Conservation (phyloP, 768 basidiomycete species). For the Tulasnella sp. region DNA sequence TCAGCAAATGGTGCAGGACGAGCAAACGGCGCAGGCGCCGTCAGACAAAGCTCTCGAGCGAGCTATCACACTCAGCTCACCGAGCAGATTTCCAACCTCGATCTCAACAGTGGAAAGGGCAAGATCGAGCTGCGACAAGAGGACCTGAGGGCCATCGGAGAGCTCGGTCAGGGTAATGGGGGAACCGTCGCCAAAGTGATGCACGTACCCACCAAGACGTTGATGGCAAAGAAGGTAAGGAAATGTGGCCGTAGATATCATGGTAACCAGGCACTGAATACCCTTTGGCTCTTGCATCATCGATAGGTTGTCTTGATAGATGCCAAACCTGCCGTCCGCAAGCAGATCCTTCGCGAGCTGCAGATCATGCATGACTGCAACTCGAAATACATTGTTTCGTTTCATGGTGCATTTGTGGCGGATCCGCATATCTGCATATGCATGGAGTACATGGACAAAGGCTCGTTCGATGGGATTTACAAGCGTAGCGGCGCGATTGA, state of each 20-base stretch:
- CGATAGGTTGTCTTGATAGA: slow-evolving; percentile 87
- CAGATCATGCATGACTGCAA: slow-evolving; percentile 99
- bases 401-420: slow-evolving; percentile 91
- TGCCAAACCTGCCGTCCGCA: slow-evolving; percentile 90
- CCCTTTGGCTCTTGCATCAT: not conserved
- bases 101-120: slow-evolving; percentile 69
- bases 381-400: slow-evolving; percentile 89
- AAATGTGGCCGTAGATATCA: not conserved
- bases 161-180: slow-evolving; percentile 93
- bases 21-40: slow-evolving; percentile 23
- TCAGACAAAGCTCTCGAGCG: slow-evolving; percentile 49
- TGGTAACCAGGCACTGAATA: not conserved
- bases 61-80: slow-evolving; percentile 74
- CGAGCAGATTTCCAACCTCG: slow-evolving; percentile 76
- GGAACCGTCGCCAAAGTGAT: slow-evolving; percentile 96
- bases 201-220: slow-evolving; percentile 79
- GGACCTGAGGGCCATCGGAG: slow-evolving; percentile 82
- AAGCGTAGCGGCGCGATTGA: slow-evolving; percentile 91
- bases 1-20: slow-evolving; percentile 7
- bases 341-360: slow-evolving; percentile 94
- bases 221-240: slow-evolving; percentile 97
- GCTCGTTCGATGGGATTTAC: slow-evolving; percentile 90
- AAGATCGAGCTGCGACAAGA: slow-evolving; percentile 77
- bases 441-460: slow-evolving; percentile 96
- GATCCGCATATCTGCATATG: slow-evolving; percentile 99